phyloP scores from a whole-genome alignment of 768 basidiomycete species.

The Pleurotus tuber-regium region DNA sequence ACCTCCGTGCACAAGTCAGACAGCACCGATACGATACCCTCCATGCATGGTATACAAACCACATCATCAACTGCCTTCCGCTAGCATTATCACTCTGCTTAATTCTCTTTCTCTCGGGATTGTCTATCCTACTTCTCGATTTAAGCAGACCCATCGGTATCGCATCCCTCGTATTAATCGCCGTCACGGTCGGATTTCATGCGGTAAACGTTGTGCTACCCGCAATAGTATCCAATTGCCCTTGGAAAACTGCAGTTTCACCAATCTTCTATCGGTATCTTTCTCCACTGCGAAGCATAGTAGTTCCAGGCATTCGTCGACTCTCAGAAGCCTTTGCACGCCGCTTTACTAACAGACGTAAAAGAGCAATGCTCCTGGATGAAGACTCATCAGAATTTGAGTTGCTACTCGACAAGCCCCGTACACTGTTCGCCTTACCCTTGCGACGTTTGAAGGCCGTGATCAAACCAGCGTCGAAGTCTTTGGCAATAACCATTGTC shows the following conservation, averaged over 20 bases:
- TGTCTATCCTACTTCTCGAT: conserved; percentile 18
- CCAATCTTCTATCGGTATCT: conserved; percentile 13
- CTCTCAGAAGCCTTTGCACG: neutral
- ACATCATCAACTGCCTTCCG: conserved; percentile 17
- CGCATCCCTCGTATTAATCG: conserved; percentile 13
- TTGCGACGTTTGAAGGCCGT: neutral
- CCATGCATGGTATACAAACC: conserved; percentile 16
- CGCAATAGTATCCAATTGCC: conserved; percentile 19
- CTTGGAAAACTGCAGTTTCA: conserved; percentile 20
- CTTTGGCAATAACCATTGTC: neutral
- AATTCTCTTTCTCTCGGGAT: conserved; percentile 18
- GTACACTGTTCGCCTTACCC: neutral
- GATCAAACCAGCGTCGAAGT: neutral
- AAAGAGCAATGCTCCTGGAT: too few relatives aligned
- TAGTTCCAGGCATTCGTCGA: neutral
- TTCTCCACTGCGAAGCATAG: conserved; percentile 6
- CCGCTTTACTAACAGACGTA: too few relatives aligned
- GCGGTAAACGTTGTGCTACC: conserved; percentile 16
- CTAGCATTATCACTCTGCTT: conserved; percentile 18
- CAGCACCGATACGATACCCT: conserved; percentile 18
- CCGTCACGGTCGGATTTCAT: conserved; percentile 15
- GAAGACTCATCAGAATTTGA: too few relatives aligned
- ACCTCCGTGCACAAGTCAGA: conserved; percentile 12
- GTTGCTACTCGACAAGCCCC: too few relatives aligned
- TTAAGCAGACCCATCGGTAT: conserved; percentile 14